These are phyloP conservation scores for Linaria vulgaris DNA, from an alignment of 257 asterid species.

Conservation along the genomic window DNA sequence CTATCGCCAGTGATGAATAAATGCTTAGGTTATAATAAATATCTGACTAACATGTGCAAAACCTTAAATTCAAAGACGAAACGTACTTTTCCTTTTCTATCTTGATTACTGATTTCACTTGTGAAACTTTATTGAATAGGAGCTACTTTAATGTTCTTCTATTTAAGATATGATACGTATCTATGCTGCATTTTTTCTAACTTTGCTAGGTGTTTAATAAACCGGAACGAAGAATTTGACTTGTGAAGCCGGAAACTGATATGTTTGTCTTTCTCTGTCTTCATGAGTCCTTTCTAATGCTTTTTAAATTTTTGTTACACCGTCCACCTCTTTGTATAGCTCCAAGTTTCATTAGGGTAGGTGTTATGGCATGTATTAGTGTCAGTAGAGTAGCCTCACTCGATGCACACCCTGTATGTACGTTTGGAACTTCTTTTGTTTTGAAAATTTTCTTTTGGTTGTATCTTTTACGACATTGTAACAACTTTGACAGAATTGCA, in stretches of 20 bases:
- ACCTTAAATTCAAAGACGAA: slow-evolving; percentile 12
- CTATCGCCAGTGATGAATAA: background rate
- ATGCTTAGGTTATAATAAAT: background rate
- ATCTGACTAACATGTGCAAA: background rate
- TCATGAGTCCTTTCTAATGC: background rate
- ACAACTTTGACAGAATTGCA: background rate
- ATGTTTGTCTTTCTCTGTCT: background rate
- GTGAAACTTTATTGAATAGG: background rate
- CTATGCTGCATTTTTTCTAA: background rate
- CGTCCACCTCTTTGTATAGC: background rate
- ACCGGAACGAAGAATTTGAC: background rate
- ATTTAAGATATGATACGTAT: background rate
- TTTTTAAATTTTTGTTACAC: background rate
- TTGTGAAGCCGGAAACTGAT: background rate
- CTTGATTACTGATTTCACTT: background rate
- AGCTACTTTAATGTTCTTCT: background rate
- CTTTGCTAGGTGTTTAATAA: background rate
- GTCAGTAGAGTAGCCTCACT: slow-evolving; percentile 3
- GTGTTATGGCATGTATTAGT: background rate
- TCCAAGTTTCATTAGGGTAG: background rate
- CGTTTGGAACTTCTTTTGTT: background rate
- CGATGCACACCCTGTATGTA: background rate
- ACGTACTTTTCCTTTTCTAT: background rate
- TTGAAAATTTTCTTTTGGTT: background rate
- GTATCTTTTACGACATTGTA: too few relatives aligned